Evolutionary conservation across 768 basidiomycete genomes (phyloP).

Genomic region (Auricularia sp.): DNA sequence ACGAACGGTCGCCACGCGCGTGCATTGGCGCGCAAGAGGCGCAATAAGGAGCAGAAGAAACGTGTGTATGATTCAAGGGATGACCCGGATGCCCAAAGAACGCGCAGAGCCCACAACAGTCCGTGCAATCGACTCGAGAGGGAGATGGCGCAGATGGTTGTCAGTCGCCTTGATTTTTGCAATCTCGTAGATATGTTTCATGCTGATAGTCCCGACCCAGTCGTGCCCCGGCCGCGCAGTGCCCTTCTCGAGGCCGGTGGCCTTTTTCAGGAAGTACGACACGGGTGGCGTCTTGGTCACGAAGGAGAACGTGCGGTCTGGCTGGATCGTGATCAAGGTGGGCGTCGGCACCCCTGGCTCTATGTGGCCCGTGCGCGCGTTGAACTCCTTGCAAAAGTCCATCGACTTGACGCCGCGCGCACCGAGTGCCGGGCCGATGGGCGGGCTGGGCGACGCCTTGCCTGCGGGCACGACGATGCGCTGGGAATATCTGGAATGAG

Average conservation of each 20-base stretch:
- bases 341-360: slow-evolving; percentile 79
- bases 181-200: slow-evolving; percentile 98
- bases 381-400: slow-evolving; percentile 99
- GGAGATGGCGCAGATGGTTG: slow-evolving; percentile 77
- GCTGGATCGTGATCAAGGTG: slow-evolving; percentile 86
- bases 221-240: slow-evolving; percentile 75
- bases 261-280: slow-evolving; percentile 83
- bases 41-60: background rate
- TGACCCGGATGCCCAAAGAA: slow-evolving; percentile 82
- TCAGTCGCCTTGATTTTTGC: slow-evolving; percentile 93
- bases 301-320: slow-evolving; percentile 93
- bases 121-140: slow-evolving; percentile 78
- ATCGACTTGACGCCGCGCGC: slow-evolving; percentile 98
- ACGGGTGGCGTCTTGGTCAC: slow-evolving; percentile 85
- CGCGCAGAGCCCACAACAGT: slow-evolving; percentile 83
- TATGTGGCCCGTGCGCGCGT: slow-evolving; percentile 88
- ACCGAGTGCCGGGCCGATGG: slow-evolving; percentile 94
- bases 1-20: background rate
- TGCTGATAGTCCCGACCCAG: slow-evolving; percentile 67
- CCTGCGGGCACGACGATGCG: slow-evolving; percentile 84
- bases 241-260: slow-evolving; percentile 84
- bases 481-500: slow-evolving; percentile 27
- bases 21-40: background rate
- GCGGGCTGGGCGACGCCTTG: slow-evolving; percentile 92
- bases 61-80: slow-evolving; percentile 41